Evolutionary conservation across 2,329 filamentous ascomycete genomes (phyloP), one percentile per base, ranked within the genome.

Genomic region (Didymella keratinophila): DNA sequence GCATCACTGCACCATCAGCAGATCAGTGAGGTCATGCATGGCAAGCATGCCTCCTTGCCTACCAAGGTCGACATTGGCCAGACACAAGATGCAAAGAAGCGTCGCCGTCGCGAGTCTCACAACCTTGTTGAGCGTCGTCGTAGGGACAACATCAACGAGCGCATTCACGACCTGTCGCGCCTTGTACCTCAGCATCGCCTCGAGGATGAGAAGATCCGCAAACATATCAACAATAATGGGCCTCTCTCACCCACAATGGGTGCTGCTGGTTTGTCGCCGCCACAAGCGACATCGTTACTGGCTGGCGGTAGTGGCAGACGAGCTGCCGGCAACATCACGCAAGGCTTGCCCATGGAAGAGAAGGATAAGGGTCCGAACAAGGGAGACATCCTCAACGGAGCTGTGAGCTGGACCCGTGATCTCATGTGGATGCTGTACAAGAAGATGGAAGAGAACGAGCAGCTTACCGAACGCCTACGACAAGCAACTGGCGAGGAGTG

Each of bases 321-420:
- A 62, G 93, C 93, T 28, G 87, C 89, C 30, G 87, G 89, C 36
- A 96, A 91, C 73, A 97, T 97, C 70, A 97, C 93, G 6, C 94
- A 94, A 64, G 93, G 93, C 14, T 84, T 98, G 28, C 94, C 95
- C 0, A 86, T 96, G 34, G 95, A 99, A 70, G 95, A 98, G 67
- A 98, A 98, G 76, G 95, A 99, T 80, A 98, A 98, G 75, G 95
- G 95, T 0, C 95, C 95, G 6, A 98, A 98, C 83, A 99, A 99
- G 80, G 95, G 95, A 47, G 95, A 99, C 70, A 98, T 99, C 59
- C 88, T 99, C 69, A 98, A 98, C 72, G 94, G 95, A 28, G 91
- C 94, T 32, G 95, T 98, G 52, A 93, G 92, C 78, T 99, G 95
- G 95, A 97, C 92, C 61, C 88, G 94, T 63, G 95, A 99, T 79